Evolutionary conservation across 2,329 filamentous ascomycete species (phyloP).

Genomic region (Trichocomaceae sp.): DNA sequence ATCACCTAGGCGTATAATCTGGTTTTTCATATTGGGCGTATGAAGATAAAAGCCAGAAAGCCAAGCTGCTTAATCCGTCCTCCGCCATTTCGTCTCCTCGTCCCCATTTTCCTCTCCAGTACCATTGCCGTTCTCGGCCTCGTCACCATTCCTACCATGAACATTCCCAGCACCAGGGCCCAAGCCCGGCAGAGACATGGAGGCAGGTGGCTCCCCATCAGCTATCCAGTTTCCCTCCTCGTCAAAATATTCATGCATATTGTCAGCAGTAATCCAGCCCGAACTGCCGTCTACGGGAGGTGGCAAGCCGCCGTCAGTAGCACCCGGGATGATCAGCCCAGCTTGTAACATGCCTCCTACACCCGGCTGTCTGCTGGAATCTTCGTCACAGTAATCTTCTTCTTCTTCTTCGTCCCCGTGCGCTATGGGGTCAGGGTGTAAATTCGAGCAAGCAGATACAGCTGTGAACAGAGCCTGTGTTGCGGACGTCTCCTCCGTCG

Average conservation of each 20-base stretch:
- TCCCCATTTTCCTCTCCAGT: conserved; percentile 36
- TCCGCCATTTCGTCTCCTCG: conserved; percentile 49
- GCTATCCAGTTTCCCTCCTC: conserved; percentile 72
- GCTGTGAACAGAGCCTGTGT: conserved; percentile 39
- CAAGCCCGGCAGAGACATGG: conserved; percentile 23
- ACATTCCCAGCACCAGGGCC: conserved; percentile 60
- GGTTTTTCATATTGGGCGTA: neutral
- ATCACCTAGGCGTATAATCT: neutral
- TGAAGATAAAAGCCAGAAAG: neutral
- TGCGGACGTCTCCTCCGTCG: conserved; percentile 27
- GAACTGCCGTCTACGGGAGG: conserved; percentile 45
- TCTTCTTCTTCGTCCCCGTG: conserved; percentile 30
- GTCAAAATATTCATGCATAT: conserved; percentile 77
- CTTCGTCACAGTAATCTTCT: conserved; percentile 27
- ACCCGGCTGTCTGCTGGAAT: conserved; percentile 19
- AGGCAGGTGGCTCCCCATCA: conserved; percentile 34
- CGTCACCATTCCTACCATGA: conserved; percentile 52
- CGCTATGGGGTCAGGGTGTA: conserved; percentile 41
- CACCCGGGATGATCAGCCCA: conserved; percentile 32
- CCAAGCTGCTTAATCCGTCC: conserved; percentile 33
- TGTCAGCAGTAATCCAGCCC: conserved; percentile 72
- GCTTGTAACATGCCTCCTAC: conserved; percentile 28
- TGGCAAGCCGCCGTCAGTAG: conserved; percentile 35
- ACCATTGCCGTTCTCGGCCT: conserved; percentile 39
- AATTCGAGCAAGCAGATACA: conserved; percentile 43